Evolutionary conservation across 2,329 filamentous ascomycete species (phyloP).

Genomic region (Fusarium chlamydosporum): DNA sequence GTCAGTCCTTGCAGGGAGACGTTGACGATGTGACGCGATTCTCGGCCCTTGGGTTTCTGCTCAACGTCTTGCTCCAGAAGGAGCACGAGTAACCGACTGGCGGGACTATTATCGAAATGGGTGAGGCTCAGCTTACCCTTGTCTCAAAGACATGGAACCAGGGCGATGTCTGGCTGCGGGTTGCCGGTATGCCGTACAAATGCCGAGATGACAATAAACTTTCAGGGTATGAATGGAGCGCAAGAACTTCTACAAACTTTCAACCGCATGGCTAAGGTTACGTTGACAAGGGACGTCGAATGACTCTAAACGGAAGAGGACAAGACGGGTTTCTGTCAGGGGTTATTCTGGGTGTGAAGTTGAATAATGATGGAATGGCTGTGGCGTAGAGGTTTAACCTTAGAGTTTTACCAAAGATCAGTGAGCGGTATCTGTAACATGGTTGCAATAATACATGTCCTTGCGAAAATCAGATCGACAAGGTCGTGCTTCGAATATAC

Average conservation of each 20-base stretch:
- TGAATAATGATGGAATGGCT: constrained; percentile 4
- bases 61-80: constrained; percentile 1
- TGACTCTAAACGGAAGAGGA: constrained; percentile 9
- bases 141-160: constrained; percentile 3
- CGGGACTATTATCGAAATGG: constrained; percentile 5
- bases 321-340: constrained; percentile 16
- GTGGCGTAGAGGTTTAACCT: constrained; percentile 12
- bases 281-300: constrained; percentile 2
- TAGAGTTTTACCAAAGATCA: constrained; percentile 22
- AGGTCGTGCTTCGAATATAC: constrained; percentile 18
- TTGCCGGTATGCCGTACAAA: constrained; percentile 37
- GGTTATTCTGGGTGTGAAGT: background rate
- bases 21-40: constrained; percentile 22
- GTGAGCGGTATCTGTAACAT: constrained; percentile 2
- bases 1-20: constrained; percentile 14
- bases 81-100: background rate
- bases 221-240: constrained; percentile 18
- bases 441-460: background rate
- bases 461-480: constrained; percentile 32
- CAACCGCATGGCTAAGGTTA: constrained; percentile 8
- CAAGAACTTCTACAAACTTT: background rate
- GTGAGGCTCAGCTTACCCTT: constrained; percentile 28
- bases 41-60: constrained; percentile 6
- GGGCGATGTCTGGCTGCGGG: constrained; percentile 23
- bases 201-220: constrained; percentile 28